Evolutionary conservation across 2,329 filamentous ascomycete species (phyloP).

Genomic region (Colletotrichum sp.): DNA sequence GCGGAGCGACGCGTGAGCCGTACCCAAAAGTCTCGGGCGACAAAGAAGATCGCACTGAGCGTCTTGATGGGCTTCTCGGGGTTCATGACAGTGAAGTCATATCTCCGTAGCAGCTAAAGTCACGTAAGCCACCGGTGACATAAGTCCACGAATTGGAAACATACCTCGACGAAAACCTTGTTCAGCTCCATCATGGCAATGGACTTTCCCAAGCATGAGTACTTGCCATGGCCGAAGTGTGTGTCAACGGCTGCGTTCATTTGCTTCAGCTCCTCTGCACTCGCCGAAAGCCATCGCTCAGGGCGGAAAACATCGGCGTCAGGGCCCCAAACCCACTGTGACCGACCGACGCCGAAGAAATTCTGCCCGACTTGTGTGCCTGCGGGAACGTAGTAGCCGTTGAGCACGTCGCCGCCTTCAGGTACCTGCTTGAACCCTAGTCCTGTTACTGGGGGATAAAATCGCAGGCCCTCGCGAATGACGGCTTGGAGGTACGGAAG

Average conservation of each 20-base stretch:
- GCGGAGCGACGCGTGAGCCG: slow-evolving; percentile 24
- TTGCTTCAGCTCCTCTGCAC: slow-evolving; percentile 29
- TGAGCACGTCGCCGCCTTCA: slow-evolving; percentile 54
- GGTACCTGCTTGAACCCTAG: slow-evolving; percentile 60
- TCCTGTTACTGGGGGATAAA: slow-evolving; percentile 58
- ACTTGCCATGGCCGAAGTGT: slow-evolving; percentile 51
- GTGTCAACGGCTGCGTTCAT: slow-evolving; percentile 45
- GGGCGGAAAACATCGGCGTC: slow-evolving; percentile 62
- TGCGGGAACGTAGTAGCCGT: slow-evolving; percentile 54
- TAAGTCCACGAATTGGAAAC: background rate
- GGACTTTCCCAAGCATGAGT: slow-evolving; percentile 48
- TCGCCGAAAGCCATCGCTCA: slow-evolving; percentile 56
- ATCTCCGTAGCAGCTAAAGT: slow-evolving; percentile 34
- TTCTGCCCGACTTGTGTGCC: slow-evolving; percentile 60
- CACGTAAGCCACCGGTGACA: background rate
- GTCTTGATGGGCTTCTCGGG: slow-evolving; percentile 35
- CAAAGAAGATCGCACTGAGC: slow-evolving; percentile 35
- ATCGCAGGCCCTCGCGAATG: slow-evolving; percentile 59
- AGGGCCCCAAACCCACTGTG: slow-evolving; percentile 56
- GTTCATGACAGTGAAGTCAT: slow-evolving; percentile 37
- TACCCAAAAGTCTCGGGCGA: slow-evolving; percentile 40
- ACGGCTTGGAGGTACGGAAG: slow-evolving; percentile 63
- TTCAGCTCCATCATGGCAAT: slow-evolving; percentile 54
- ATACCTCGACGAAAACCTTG: slow-evolving; percentile 53
- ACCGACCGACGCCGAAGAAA: slow-evolving; percentile 57